These are phyloP conservation scores for Leccinum pachyderme DNA, from an alignment of 1,284 basidiomycete genomes.

Conservation along the genomic window DNA sequence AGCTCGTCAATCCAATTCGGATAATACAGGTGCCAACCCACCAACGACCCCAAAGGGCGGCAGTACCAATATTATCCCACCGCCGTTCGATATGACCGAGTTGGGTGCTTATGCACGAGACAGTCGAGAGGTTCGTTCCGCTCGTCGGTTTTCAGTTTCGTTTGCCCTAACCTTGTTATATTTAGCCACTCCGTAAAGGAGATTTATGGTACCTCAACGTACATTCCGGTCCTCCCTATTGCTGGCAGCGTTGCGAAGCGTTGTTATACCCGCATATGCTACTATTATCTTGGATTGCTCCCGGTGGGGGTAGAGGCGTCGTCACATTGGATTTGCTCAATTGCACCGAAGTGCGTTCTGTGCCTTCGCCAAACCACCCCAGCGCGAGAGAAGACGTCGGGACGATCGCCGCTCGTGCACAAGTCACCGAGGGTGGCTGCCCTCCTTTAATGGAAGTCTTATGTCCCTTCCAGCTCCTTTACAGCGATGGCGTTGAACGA, in stretches of 20 bases:
- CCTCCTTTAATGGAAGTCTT: constrained; percentile 62
- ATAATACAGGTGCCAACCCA: constrained; percentile 19
- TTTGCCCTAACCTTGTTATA: constrained; percentile 24
- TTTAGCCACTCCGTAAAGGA: constrained; percentile 80
- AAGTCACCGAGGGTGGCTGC: constrained; percentile 45
- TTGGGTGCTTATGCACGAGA: constrained; percentile 42
- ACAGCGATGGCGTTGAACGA: constrained; percentile 83
- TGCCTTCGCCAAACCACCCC: constrained; percentile 75
- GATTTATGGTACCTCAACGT: constrained; percentile 88
- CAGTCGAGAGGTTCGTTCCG: constrained; percentile 45
- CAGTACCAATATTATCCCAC: constrained; percentile 38
- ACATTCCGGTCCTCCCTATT: constrained; percentile 72
- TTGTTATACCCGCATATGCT: constrained; percentile 78
- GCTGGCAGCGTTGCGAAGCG: constrained; percentile 84
- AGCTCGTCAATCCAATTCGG: constrained; percentile 12
- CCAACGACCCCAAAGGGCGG: constrained; percentile 29
- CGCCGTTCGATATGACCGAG: constrained; percentile 47
- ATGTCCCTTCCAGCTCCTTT: constrained; percentile 86
- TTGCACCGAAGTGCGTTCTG: constrained; percentile 78
- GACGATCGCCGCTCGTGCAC: constrained; percentile 70
- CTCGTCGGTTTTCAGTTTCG: constrained; percentile 24
- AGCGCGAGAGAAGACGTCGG: constrained; percentile 80
- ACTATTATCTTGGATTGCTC: constrained; percentile 78
- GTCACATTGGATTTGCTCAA: constrained; percentile 82
- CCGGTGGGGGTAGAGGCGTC: constrained; percentile 73